Evolutionary conservation across 257 asterid species (phyloP).

Genomic region (Cordia subcordata): DNA sequence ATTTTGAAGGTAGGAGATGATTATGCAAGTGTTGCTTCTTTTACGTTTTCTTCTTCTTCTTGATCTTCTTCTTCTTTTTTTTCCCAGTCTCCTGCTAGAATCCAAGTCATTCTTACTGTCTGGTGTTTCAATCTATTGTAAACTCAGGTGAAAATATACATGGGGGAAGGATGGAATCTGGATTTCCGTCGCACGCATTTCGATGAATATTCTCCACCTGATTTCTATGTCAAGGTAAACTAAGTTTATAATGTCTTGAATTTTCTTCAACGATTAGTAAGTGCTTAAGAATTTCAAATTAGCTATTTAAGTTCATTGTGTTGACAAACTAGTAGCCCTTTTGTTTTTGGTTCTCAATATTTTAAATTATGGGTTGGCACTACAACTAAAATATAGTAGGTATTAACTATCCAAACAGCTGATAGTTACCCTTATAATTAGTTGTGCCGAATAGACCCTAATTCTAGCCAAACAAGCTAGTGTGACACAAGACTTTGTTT

Average conservation of each 20-base stretch:
- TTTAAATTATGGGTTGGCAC: too few species aligned
- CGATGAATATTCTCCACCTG: constrained; percentile 74
- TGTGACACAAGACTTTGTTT: background rate
- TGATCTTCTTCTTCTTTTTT: background rate
- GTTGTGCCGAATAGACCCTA: too few species aligned
- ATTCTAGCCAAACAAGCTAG: background rate
- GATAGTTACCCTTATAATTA: too few species aligned
- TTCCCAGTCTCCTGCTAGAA: background rate
- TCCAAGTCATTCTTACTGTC: background rate
- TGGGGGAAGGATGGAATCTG: constrained; percentile 80
- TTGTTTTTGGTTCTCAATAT: too few species aligned
- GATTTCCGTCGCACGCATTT: constrained; percentile 70
- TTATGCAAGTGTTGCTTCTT: background rate
- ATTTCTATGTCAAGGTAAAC: constrained; percentile 71
- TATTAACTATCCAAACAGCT: too few species aligned
- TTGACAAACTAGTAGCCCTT: too few species aligned
- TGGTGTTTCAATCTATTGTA: background rate
- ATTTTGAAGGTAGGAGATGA: constrained; percentile 45
- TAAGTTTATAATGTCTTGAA: too few species aligned
- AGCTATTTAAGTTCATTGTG: too few species aligned
- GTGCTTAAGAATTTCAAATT: too few species aligned
- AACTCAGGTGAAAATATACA: constrained; percentile 54
- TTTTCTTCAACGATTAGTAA: too few species aligned
- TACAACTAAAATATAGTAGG: too few species aligned
- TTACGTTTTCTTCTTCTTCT: background rate